Base-by-base conservation (phyloP, 805 yeast genomes). In the Blastobotrys chiropterorum region DNA sequence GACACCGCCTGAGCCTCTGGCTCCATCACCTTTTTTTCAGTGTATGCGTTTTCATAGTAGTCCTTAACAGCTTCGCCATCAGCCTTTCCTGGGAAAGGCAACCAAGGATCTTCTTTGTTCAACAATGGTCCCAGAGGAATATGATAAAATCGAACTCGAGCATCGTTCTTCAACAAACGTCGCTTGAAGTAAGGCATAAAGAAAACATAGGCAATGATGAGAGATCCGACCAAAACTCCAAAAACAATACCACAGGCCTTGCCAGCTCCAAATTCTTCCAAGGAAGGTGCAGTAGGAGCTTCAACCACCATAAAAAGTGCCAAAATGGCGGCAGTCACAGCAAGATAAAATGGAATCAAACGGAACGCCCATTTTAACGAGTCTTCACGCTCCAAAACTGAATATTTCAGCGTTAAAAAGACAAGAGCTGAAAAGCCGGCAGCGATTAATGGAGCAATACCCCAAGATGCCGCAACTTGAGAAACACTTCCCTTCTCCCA, bases 391-490 rank as follows among this genome's bases (percentile, higher is more conserved):
- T 84, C 88, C 62, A 85, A 72, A 40, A 85, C 86, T 50, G 67
- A 60, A 59, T 64, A 82, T 65, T 85, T 86, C 51, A 83, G 77
- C 48, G 78, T 66, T 51, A 82, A 67, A 65, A 84, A 85, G 48
- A 82, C 64, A 43, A 78, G 68, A 2, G 85, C 66, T 2, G 88
- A 81, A 56, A 85, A 77, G 38, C 65, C 60, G 55, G 89, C 92
- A 14, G 90, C 85, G 53, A 85, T 71, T 17, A 73, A 65, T 14
- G 92, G 92, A 3, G 92, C 90, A 69, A 85, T 80, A 62, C 82
- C 81, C 90, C 90, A 85, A 11, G 90, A 81, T 2, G 92, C 90
- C 55, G 81, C 79, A 56, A 85, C 85, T 66, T 82, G 83, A 0
- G 86, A 61, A 53, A 85, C 83, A 26, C 90, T 89, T 20, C 46